Evolutionary conservation across 108 stramenopile species (phyloP), one percentile per base, ranked within the genome.

Genomic region (Cylindrotheca fusiformis): DNA sequence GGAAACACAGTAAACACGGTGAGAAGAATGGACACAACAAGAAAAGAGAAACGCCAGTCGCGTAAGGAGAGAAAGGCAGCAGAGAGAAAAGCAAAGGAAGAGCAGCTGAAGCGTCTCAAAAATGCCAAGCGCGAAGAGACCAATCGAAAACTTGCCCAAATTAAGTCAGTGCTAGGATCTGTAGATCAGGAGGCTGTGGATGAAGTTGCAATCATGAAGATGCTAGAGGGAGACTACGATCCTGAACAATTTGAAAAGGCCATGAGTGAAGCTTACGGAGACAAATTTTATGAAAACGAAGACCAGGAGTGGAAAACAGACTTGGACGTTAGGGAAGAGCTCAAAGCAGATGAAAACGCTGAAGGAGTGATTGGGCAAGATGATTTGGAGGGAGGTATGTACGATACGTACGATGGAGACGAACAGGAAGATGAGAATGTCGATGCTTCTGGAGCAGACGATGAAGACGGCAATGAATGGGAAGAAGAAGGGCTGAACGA

Each of bases 161-260:
- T 98, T 55, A 87, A 91, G 55, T 65, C 76, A 55, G 89, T 94
- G 4, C 57, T 90, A 31, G 92, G 92, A 3, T 70, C 80, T 32
- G 52, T 68, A 0, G 62, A 80, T 3, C 69, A 61, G 19, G 63
- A 25, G 5, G 72, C 52, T 8, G 65, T 92, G 10, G 87, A 83
- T 44, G 93, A 88, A 60, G 86, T 74, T 46, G 84, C 79, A 48
- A 80, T 93, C 45, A 68, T 85, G 64, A 83, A 86, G 55, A 61
- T 97, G 48, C 72, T 99, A 59, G 98, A 98, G 54, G 97, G 93
- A 18, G 98, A 98, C 55, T 98, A 85, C 65, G 97, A 99, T 73
- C 94, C 96, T 0, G 95, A 95, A 22, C 80, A 93, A 51, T 96
- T 90, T 68, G 96, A 95, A 68, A 65, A 72, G 14, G 63, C 79